Base-by-base conservation (phyloP, 371 early-diverging fungal genomes). In the Mucor saturninus region DNA sequence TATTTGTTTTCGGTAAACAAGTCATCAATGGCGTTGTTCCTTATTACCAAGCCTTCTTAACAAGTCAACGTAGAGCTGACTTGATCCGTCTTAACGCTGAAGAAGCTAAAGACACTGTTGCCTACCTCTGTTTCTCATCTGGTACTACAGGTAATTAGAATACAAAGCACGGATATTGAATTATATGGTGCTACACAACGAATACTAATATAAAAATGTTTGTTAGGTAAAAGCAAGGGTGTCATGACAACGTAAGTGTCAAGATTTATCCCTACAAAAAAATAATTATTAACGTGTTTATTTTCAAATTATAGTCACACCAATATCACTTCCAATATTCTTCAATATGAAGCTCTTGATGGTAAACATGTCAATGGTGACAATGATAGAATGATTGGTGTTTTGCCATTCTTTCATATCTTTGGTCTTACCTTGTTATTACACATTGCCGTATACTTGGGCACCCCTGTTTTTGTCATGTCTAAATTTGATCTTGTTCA, bases 371-470 rank as follows among this genome's bases (percentile, higher is more conserved):
- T 74, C 54, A 59, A 72, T 39, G 51, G 51, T 2, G 37, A 45
- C 11, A 75, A 56, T 1, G 68, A 67, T 21, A 48, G 48, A 13
- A 59, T 55, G 32, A 53, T 91, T 37, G 92, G 85, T 2, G 79
- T 91, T 35, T 80, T 93, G 49, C 94, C 94, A 4, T 89, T 90
- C 61, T 95, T 85, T 76, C 95, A 95, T 65, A 85, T 91, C 54
- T 78, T 68, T 57, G 77, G 72, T 5, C 63, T 77, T 38, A 71
- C 57, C n/a, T 31, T 58, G 3, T 50, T 80, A 31, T 29, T 80
- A 14, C 68, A 75, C 26, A 3, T 61, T 2, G 59, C 69, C 0
- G 46, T 70, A 5, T 80, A 73, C 21, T 49, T 64, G 48, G 74
- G 77, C 10, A 59, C 68, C 6, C 74, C 80, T 15, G 68, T 84